phyloP scores from a whole-genome alignment of 2,329 filamentous ascomycete genomes.

The Nemania sp. region DNA sequence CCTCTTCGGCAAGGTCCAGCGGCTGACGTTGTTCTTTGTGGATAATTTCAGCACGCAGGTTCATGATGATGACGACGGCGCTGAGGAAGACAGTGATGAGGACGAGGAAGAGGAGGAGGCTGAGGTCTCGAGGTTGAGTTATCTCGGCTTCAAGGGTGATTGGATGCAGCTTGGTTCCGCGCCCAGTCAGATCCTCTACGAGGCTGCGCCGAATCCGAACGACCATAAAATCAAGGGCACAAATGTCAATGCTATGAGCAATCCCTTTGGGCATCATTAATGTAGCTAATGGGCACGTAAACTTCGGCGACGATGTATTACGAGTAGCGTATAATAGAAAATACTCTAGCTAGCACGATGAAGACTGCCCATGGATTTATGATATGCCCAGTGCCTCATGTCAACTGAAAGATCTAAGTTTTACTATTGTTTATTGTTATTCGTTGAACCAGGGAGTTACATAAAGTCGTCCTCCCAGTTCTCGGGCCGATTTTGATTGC shows the following conservation, averaged over 20 bases:
- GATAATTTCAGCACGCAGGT: constrained; percentile 80
- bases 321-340: not conserved
- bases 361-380: not conserved
- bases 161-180: constrained; percentile 89
- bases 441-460: constrained; percentile 58
- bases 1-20: constrained; percentile 86
- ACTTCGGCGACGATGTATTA: not conserved
- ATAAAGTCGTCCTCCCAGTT: constrained; percentile 94
- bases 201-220: constrained; percentile 89
- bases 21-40: constrained; percentile 86
- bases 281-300: not conserved
- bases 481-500: constrained; percentile 85
- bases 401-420: not conserved
- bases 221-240: constrained; percentile 81
- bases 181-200: constrained; percentile 88
- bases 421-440: not conserved
- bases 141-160: constrained; percentile 93
- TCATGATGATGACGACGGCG: not conserved
- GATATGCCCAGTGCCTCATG: not conserved
- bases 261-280: not conserved
- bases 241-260: constrained; percentile 64
- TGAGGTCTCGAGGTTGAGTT: constrained; percentile 81
- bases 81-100: not conserved
- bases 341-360: not conserved
- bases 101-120: constrained; percentile 69